Percentiles rank a stretch among this genome's conserved stretches.
Evolutionary conservation across 352 stramenopile species (phyloP).

Genomic region (Blastocystis sp.): DNA sequence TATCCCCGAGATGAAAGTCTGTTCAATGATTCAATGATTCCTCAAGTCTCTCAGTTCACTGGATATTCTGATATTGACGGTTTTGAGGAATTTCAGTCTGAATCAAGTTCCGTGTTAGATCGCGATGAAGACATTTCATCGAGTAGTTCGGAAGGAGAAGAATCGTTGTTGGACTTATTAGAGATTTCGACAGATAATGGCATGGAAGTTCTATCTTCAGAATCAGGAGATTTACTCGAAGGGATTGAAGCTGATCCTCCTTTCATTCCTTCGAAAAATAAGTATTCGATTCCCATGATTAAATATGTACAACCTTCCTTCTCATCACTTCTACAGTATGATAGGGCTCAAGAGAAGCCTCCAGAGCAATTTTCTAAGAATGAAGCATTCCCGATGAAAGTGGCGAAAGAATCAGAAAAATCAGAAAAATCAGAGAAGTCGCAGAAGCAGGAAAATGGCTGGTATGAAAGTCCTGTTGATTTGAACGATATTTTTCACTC

Average conservation of each 20-base stretch:
- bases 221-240: neutral
- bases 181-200: neutral
- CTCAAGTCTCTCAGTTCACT: neutral
- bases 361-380: no score
- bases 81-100: neutral
- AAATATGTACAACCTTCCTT: no score
- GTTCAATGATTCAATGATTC: conserved; percentile 14
- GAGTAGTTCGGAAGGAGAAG: neutral
- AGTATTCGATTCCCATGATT: no score
- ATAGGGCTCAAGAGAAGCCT: no score
- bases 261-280: neutral
- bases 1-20: neutral
- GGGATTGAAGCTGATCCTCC: neutral
- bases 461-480: no score
- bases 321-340: no score
- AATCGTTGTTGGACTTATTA: neutral
- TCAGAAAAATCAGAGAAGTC: no score
- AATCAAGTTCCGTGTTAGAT: neutral
- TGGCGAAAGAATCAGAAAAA: no score
- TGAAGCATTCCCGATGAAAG: no score
- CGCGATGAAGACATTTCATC: neutral
- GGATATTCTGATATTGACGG: neutral
- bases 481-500: no score
- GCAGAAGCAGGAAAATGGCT: no score
- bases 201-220: neutral